Percentiles rank a stretch among this genome's conserved stretches.
phyloP scores from a whole-genome alignment of 177 flowering plant species.

The Tripterygium wilfordii region DNA sequence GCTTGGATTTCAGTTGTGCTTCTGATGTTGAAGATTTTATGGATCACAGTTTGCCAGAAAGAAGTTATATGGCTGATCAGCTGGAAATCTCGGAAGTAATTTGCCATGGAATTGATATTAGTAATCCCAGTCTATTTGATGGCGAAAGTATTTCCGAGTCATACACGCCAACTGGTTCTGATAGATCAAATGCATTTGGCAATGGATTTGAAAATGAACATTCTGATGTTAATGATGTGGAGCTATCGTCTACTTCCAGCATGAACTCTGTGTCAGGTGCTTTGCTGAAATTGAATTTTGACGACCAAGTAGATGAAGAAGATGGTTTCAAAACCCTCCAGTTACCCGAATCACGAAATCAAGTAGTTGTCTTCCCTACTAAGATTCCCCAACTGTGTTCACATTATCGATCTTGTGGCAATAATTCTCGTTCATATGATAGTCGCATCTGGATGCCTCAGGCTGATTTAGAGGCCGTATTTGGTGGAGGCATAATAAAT shows the following conservation, averaged over 20 bases:
- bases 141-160: constrained; percentile 10
- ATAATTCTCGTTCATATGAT: not conserved
- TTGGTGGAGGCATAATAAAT: constrained; percentile 4
- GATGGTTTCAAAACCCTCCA: constrained; percentile 7
- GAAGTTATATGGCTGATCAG: constrained; percentile 11
- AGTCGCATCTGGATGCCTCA: constrained; percentile 1
- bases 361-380: constrained; percentile 6
- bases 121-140: constrained; percentile 8
- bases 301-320: constrained; percentile 20
- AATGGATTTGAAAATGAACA: constrained; percentile 9
- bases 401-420: not conserved
- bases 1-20: not conserved
- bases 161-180: constrained; percentile 6
- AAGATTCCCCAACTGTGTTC: not conserved
- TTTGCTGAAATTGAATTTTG: constrained; percentile 21
- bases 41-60: constrained; percentile 5
- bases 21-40: constrained; percentile 14
- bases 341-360: constrained; percentile 1
- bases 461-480: not conserved
- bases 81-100: constrained; percentile 17
- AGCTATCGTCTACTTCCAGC: constrained; percentile 21
- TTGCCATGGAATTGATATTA: constrained; percentile 9
- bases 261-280: constrained; percentile 23
- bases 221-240: constrained; percentile 23
- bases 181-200: constrained; percentile 10